Conservation (phyloP, 2,329 filamentous ascomycete genomes). For the Fusarium temperatum region DNA sequence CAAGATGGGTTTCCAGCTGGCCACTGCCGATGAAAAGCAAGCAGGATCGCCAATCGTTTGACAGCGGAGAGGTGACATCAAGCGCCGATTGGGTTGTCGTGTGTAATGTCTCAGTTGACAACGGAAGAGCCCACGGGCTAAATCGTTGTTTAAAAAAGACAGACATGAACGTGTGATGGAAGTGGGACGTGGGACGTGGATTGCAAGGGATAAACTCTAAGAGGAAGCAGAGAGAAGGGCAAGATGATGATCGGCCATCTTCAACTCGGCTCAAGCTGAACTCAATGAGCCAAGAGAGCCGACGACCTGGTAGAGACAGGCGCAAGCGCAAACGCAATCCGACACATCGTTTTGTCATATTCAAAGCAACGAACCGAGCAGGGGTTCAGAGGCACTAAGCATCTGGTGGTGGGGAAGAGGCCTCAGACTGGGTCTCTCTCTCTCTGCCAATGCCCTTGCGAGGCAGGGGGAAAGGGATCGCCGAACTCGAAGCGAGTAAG, state of each 20-base stretch:
- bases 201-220: conserved; percentile 43
- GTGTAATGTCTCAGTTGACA: conserved; percentile 41
- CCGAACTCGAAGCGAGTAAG: conserved; percentile 31
- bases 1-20: conserved; percentile 34
- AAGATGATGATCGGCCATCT: conserved; percentile 27
- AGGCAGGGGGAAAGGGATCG: conserved; percentile 23
- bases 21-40: conserved; percentile 37
- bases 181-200: conserved; percentile 65
- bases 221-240: conserved; percentile 3
- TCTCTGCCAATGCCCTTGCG: conserved; percentile 32
- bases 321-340: conserved; percentile 23
- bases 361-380: conserved; percentile 18
- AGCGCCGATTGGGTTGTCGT: conserved; percentile 25
- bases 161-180: conserved; percentile 6
- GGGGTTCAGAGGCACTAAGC: conserved; percentile 28
- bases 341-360: conserved; percentile 15
- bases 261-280: conserved; percentile 23
- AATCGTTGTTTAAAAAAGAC: conserved; percentile 23
- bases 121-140: conserved; percentile 18
- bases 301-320: conserved; percentile 20
- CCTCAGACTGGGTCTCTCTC: conserved; percentile 23
- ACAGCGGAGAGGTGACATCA: conserved; percentile 24
- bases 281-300: conserved; percentile 14
- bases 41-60: conserved; percentile 33
- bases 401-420: conserved; percentile 35